Evolutionary conservation across 805 yeast genomes (phyloP).

Genomic region (Kuraishia hungarica): DNA sequence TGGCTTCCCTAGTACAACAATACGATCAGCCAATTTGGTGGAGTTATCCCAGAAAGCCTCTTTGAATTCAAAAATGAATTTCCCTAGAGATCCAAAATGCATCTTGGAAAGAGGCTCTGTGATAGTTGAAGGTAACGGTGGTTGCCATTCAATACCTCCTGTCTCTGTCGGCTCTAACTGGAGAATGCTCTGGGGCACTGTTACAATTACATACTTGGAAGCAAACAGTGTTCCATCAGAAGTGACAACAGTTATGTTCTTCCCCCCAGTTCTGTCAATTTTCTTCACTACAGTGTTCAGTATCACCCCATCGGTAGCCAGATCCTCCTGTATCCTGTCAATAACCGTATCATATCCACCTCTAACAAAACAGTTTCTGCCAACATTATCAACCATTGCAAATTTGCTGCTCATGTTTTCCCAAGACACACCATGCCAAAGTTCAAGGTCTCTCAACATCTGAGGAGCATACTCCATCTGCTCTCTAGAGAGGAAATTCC

Average conservation of each 20-base stretch:
- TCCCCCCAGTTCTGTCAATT: conserved; percentile 24
- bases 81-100: conserved; percentile 65
- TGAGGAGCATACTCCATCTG: conserved; percentile 48
- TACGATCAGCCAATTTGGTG: conserved; percentile 34
- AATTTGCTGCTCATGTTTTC: conserved; percentile 58
- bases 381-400: conserved; percentile 62
- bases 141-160: conserved; percentile 50
- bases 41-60: conserved; percentile 46
- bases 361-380: conserved; percentile 66
- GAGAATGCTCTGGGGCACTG: conserved; percentile 72
- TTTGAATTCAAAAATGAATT: conserved; percentile 62
- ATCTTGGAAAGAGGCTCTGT: conserved; percentile 34
- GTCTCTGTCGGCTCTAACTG: conserved; percentile 24
- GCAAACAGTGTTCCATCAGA: conserved; percentile 19
- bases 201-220: conserved; percentile 56
- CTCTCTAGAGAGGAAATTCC: conserved; percentile 35
- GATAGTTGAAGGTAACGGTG: conserved; percentile 41
- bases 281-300: conserved; percentile 32
- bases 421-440: conserved; percentile 79
- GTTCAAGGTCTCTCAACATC: conserved; percentile 49
- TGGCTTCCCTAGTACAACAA: conserved; percentile 34
- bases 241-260: conserved; percentile 24
- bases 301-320: conserved; percentile 31
- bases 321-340: conserved; percentile 28
- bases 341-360: conserved; percentile 51